Percentiles rank a stretch among this genome's conserved stretches.
phyloP scores from a whole-genome alignment of 257 asterid species.

The Solanum peruvianum region DNA sequence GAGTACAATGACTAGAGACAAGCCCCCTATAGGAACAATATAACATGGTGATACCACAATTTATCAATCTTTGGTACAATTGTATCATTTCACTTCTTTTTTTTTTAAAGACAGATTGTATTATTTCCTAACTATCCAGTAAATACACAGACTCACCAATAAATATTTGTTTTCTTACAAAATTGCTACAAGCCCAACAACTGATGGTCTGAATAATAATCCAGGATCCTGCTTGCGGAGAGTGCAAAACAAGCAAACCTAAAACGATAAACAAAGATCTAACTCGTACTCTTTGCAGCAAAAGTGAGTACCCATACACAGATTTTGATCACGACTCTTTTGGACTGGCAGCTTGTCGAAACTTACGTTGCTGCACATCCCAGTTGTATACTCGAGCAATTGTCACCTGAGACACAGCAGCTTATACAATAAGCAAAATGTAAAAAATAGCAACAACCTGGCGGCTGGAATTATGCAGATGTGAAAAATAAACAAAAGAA shows the following conservation, averaged over 20 bases:
- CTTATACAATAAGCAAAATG: not conserved
- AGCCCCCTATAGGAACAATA: not conserved
- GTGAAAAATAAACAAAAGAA: not conserved
- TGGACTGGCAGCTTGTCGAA: slow-evolving; percentile 36
- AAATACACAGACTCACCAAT: not conserved
- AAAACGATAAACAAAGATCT: not conserved
- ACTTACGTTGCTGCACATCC: slow-evolving; percentile 86
- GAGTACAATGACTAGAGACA: not conserved
- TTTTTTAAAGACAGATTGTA: not conserved
- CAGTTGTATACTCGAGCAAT: slow-evolving; percentile 87
- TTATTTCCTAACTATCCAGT: not conserved
- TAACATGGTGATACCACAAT: not conserved
- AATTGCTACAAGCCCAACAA: not conserved
- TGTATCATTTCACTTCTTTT: not conserved
- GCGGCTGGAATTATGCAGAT: not conserved
- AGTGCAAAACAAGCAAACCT: not conserved
- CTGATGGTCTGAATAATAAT: not conserved
- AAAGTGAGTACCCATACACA: not conserved
- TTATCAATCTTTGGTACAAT: not conserved
- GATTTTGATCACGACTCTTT: slow-evolving; percentile 23
- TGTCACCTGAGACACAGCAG: slow-evolving; percentile 50
- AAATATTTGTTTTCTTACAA: not conserved
- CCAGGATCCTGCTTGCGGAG: not conserved
- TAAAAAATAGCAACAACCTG: not conserved
- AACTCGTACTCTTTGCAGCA: slow-evolving; percentile 3